Base-by-base conservation (phyloP, 805 yeast genomes). In the Kluyveromyces wickerhamii region DNA sequence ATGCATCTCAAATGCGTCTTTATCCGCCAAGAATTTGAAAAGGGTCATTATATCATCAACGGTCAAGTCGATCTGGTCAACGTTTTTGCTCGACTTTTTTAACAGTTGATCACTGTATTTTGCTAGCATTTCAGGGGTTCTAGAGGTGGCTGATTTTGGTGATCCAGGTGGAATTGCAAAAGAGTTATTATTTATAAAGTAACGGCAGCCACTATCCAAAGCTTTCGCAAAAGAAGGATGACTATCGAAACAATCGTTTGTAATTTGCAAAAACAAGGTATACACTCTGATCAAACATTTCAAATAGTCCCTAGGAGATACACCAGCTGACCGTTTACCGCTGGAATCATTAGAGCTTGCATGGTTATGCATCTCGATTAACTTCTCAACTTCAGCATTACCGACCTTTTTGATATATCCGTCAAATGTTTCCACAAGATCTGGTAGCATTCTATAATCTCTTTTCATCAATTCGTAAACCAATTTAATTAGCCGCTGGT, bases 1-100 rank as follows among this genome's bases (percentile, higher is more conserved):
- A 64, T 84, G 82, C 41, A 79, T 81, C 63, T 92, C 97, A 61
- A 92, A 94, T 27, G 92, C 84, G 64, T 94, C 97, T 58, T 87
- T 88, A 57, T 92, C 97, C 28, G 84, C 87, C 39, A 94, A 71
- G 54, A 83, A 89, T 52, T 79, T 79, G 67, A 92, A 85, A 18
- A 92, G 69, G 11, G 79, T 73, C 83, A 89, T 84, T 48, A 92
- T 72, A 51, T 88, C 92, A 47, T 82, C 88, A 30, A 82, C 75
- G 35, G 77, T 75, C 78, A 88, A 75, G 52, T 80, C 89, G n/a
- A 72, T 63, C 11, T 72, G 66, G 42, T 80, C 88, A 0, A 72
- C 62, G 39, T 77, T 82, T 52, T 79, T 80, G 30, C 76, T 70
- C n/a, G 77, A 72, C 53, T 79, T 81, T 54, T 79, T 84, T 49